A percentile compares a stretch with the other conserved stretches of the same genome.
phyloP scores from a whole-genome alignment of 2,329 filamentous ascomycete genomes.

The Microsporum ferrugineum region DNA sequence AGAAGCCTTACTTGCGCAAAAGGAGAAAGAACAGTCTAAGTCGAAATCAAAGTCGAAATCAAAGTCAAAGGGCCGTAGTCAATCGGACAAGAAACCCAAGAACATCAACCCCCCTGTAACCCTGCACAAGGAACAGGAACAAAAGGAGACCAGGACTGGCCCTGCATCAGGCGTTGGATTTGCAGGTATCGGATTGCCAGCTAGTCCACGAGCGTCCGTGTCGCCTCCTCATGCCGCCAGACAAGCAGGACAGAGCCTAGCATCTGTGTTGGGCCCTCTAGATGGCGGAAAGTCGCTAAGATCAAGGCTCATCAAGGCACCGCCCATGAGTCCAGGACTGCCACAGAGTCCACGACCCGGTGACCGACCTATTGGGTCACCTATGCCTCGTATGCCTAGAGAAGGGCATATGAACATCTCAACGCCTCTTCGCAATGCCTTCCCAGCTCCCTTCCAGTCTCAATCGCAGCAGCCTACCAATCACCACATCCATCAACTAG shows the following conservation, averaged over 20 bases:
- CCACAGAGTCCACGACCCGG: constrained; percentile 51
- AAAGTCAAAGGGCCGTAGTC: constrained; percentile 40
- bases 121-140: constrained; percentile 12
- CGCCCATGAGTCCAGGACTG: constrained; percentile 51
- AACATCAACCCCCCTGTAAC: constrained; percentile 39
- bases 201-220: constrained; percentile 17
- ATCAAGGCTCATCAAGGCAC: constrained; percentile 29
- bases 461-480: constrained; percentile 50
- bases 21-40: constrained; percentile 50
- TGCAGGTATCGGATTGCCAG: constrained; percentile 8
- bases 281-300: background rate
- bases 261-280: constrained; percentile 23
- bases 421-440: constrained; percentile 47
- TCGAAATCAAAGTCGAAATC: background rate
- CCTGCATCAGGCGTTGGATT: constrained; percentile 25
- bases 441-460: constrained; percentile 58
- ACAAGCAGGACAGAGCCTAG: constrained; percentile 20
- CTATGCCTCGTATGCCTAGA: constrained; percentile 46
- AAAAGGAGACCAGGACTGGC: constrained; percentile 12
- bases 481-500: background rate
- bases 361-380: constrained; percentile 49
- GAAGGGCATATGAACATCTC: constrained; percentile 44
- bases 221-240: constrained; percentile 18
- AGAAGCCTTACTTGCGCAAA: constrained; percentile 50
- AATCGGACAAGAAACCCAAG: constrained; percentile 59